Evolutionary conservation across 768 basidiomycete genomes (phyloP), one percentile per base, ranked within the genome.

Genomic region (Phylloporus arenicola): DNA sequence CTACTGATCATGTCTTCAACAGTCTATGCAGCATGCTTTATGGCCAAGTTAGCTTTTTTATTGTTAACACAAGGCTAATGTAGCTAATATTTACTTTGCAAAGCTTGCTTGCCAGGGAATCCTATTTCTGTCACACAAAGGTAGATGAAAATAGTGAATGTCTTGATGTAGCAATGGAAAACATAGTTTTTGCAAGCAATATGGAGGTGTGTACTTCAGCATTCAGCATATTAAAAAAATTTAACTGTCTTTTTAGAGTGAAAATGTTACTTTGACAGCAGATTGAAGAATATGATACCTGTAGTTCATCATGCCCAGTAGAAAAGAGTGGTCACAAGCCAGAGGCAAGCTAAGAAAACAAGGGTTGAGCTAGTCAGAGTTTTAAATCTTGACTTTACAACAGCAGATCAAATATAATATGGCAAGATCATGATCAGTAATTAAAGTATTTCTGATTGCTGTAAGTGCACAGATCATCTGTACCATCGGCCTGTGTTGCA

Each of bases 1-100:
- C 20, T 24, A 46, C 0, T 9, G n/a, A 29, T 14, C 9, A 19
- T 19, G 7, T 40, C 4, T 14, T 50, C 22, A 42, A 41, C 7
- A 66, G 64, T 67, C 31, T 66, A 66, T 55, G 59, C 62, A 25
- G 19, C 20, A 38, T 66, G 67, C 30, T 47, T 66, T 2, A 65
- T 66, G 56, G 48, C 64, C 17, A 66, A 67, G 64, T 67, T 12
- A 45, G 64, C 49, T 3, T 25, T 25, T 4, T 29, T 2, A 8
- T 29, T 29, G 27, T 29, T 10, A 8, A 8, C 5, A 31, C 8
- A 22, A 14, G n/a, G n/a, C n/a, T n/a, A n/a, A n/a, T n/a, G n/a
- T n/a, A 6, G 20, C 34, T 55, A 40, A 64, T 11, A 35, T 40
- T 1, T 33, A 14, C 0, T 4, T 19, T 16, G 4, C 34, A 14